Conservation (phyloP, 306 rosid genomes). For the Lotus japonicus region DNA sequence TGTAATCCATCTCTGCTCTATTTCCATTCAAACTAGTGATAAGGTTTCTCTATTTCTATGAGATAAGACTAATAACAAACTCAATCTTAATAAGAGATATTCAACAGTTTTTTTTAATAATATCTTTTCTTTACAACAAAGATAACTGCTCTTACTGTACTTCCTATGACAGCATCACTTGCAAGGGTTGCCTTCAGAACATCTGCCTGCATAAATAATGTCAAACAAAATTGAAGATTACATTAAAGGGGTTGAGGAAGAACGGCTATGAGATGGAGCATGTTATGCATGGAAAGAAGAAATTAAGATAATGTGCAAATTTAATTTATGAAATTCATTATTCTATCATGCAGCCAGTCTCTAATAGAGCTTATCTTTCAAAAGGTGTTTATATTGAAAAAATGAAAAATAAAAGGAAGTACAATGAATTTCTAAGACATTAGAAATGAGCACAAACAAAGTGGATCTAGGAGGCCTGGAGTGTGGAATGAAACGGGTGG, state of each 20-base stretch:
- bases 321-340: neutral
- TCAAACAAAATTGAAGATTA: conserved; percentile 16
- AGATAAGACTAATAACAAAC: too few relatives aligned
- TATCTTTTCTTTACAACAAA: neutral
- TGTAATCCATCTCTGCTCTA: too few relatives aligned
- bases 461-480: too few relatives aligned
- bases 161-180: conserved; percentile 87
- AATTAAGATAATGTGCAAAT: conserved; percentile 3
- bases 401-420: neutral
- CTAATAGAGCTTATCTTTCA: neutral
- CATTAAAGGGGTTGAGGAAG: neutral
- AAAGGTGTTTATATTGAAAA: too few relatives aligned
- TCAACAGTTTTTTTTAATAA: neutral
- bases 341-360: neutral
- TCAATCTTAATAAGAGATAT: too few relatives aligned
- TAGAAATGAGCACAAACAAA: neutral
- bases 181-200: conserved; percentile 93
- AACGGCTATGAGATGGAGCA: neutral
- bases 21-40: too few relatives aligned
- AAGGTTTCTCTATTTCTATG: too few relatives aligned
- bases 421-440: neutral
- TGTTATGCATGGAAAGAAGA: neutral
- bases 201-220: conserved; percentile 51
- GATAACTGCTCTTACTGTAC: conserved; percentile 50
- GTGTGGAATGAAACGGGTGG: too few relatives aligned